A percentile compares a stretch with the other conserved stretches of the same genome.
Evolutionary conservation across 2,329 filamentous ascomycete species (phyloP).

Genomic region (Ascochyta pisi): DNA sequence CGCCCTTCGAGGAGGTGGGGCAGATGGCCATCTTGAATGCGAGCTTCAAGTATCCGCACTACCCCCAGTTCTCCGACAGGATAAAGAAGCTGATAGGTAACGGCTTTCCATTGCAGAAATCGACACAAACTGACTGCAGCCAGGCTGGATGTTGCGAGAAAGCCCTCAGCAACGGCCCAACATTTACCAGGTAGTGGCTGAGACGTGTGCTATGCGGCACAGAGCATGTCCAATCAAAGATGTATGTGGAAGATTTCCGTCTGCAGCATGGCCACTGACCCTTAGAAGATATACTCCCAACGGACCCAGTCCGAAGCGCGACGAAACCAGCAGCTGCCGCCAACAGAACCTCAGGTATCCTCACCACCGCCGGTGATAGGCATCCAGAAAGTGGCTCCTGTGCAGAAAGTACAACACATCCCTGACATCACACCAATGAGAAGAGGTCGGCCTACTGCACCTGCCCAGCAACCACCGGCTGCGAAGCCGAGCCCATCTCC

Average conservation of each 20-base stretch:
- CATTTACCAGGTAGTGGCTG: slow-evolving; percentile 89
- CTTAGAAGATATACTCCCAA: slow-evolving; percentile 56
- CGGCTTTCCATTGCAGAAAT: slow-evolving; percentile 31
- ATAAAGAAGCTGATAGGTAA: slow-evolving; percentile 89
- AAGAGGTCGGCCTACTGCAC: slow-evolving; percentile 74
- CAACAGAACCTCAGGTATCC: slow-evolving; percentile 59
- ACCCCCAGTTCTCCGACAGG: slow-evolving; percentile 87
- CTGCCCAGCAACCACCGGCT: slow-evolving; percentile 51
- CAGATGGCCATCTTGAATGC: slow-evolving; percentile 97
- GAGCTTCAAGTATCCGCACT: slow-evolving; percentile 87
- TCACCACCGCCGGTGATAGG: slow-evolving; percentile 70
- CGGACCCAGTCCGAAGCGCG: slow-evolving; percentile 70
- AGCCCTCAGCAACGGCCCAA: slow-evolving; percentile 81
- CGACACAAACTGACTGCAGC: slow-evolving; percentile 22
- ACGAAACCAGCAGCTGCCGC: slow-evolving; percentile 65
- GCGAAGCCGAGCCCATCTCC: slow-evolving; percentile 72
- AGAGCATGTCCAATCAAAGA: slow-evolving; percentile 87
- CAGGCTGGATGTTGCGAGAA: slow-evolving; percentile 90
- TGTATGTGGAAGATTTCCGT: slow-evolving; percentile 56
- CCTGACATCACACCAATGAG: slow-evolving; percentile 95
- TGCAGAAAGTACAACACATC: slow-evolving; percentile 73
- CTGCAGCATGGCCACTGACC: slow-evolving; percentile 27
- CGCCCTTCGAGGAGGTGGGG: slow-evolving; percentile 96
- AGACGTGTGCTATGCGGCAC: slow-evolving; percentile 88
- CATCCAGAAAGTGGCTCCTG: slow-evolving; percentile 79